phyloP scores from a whole-genome alignment of 1,284 basidiomycete species.

The Ustilago tritici region DNA sequence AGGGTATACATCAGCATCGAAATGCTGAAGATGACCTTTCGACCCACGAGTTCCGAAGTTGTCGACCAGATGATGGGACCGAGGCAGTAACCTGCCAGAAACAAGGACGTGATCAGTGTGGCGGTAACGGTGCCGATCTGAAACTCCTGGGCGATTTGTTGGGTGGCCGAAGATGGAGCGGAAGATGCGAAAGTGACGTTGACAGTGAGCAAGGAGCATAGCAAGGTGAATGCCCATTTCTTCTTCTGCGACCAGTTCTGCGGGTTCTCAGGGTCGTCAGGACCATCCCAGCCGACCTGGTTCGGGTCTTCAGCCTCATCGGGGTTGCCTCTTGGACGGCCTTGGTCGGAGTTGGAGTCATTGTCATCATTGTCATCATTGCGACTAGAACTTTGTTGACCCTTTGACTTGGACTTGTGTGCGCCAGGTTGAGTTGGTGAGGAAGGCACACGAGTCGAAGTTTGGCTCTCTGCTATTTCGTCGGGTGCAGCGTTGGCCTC shows the following conservation, averaged over 20 bases:
- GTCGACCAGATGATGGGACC: constrained; percentile 46
- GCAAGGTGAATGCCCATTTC: constrained; percentile 50
- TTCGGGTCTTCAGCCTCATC: constrained; percentile 37
- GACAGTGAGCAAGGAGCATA: constrained; percentile 59
- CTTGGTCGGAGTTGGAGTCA: constrained; percentile 28
- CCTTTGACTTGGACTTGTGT: constrained; percentile 16
- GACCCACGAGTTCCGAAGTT: constrained; percentile 64
- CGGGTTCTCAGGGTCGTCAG: constrained; percentile 55
- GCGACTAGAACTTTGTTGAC: not conserved
- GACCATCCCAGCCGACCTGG: constrained; percentile 43
- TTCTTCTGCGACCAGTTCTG: constrained; percentile 51
- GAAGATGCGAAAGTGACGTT: constrained; percentile 66
- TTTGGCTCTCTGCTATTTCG: constrained; percentile 14
- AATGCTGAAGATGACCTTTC: constrained; percentile 62
- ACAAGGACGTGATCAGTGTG: constrained; percentile 61
- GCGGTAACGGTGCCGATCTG: constrained; percentile 54
- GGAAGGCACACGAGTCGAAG: constrained; percentile 29
- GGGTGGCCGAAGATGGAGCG: constrained; percentile 56
- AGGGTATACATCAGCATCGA: constrained; percentile 63
- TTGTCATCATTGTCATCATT: constrained; percentile 11
- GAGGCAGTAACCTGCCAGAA: constrained; percentile 64
- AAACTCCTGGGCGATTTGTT: constrained; percentile 30
- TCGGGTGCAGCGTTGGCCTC: constrained; percentile 4
- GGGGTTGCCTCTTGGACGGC: constrained; percentile 30
- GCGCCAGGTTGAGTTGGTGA: constrained; percentile 18